phyloP scores from a whole-genome alignment of 2,329 filamentous ascomycete genomes.

The Fusarium siculi region DNA sequence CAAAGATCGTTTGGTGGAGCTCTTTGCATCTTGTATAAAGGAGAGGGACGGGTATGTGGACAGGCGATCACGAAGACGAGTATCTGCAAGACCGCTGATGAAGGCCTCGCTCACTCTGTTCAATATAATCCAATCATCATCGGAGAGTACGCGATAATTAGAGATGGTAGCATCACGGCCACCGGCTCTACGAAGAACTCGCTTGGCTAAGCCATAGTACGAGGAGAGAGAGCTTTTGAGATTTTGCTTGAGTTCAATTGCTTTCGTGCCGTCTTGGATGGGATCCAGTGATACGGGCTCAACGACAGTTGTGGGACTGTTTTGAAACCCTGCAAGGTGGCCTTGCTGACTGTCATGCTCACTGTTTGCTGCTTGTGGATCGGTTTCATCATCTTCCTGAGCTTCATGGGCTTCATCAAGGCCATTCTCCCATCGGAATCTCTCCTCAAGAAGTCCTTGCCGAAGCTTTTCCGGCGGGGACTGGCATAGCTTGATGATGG shows the following conservation, averaged over 20 bases:
- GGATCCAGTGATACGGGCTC: conserved; percentile 39
- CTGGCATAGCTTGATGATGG: conserved; percentile 89
- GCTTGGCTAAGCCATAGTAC: conserved; percentile 62
- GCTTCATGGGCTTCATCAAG: conserved; percentile 52
- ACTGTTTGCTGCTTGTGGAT: conserved; percentile 35
- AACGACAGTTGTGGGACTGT: conserved; percentile 7
- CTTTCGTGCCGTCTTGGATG: conserved; percentile 26
- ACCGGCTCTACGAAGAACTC: conserved; percentile 59
- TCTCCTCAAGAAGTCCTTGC: conserved; percentile 69
- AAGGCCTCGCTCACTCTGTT: conserved; percentile 65
- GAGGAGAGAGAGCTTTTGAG: conserved; percentile 54
- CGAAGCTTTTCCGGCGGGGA: conserved; percentile 71
- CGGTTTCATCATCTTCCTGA: conserved; percentile 52
- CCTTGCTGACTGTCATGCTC: conserved; percentile 41
- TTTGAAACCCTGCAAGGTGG: background rate
- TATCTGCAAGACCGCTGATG: conserved; percentile 63
- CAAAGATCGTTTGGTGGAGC: conserved; percentile 58
- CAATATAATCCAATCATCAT: conserved; percentile 59
- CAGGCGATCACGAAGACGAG: conserved; percentile 57
- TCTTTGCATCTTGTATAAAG: conserved; percentile 44
- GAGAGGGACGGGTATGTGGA: conserved; percentile 59
- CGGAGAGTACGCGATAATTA: conserved; percentile 56
- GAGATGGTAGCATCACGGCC: conserved; percentile 62
- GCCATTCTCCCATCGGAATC: conserved; percentile 76
- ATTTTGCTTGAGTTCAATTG: conserved; percentile 55